phyloP scores from a whole-genome alignment of 2,329 filamentous ascomycete species.

The Fusarium coffeatum region DNA sequence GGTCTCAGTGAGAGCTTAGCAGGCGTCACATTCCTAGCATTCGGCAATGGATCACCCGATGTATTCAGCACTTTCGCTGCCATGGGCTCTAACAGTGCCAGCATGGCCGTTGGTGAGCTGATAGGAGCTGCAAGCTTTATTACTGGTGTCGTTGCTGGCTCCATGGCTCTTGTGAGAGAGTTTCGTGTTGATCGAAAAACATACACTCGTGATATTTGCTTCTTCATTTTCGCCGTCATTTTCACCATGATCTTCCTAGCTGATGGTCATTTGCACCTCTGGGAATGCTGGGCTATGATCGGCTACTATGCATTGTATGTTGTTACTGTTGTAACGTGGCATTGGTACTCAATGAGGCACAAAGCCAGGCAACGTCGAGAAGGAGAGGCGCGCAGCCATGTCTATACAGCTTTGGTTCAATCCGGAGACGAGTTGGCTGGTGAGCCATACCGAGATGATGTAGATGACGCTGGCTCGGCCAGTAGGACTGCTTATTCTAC shows the following conservation, averaged over 20 bases:
- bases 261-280: constrained; percentile 84
- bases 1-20: constrained; percentile 96
- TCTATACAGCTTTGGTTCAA: constrained; percentile 66
- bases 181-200: constrained; percentile 91
- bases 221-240: constrained; percentile 87
- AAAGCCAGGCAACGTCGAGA: constrained; percentile 72
- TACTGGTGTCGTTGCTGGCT: constrained; percentile 93
- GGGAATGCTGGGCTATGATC: constrained; percentile 94
- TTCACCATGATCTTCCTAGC: constrained; percentile 90
- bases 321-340: constrained; percentile 86
- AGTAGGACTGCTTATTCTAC: constrained; percentile 26
- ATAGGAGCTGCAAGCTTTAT: constrained; percentile 97
- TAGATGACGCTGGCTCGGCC: constrained; percentile 50
- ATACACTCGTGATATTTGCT: constrained; percentile 90
- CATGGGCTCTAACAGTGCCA: constrained; percentile 97
- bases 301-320: constrained; percentile 93
- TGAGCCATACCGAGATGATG: constrained; percentile 73
- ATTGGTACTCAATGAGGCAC: constrained; percentile 81
- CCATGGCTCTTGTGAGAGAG: constrained; percentile 95
- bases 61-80: constrained; percentile 99
- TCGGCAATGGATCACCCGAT: constrained; percentile 97
- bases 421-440: constrained; percentile 64
- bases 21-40: constrained; percentile 94
- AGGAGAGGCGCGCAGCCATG: constrained; percentile 79
- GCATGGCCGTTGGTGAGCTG: constrained; percentile 93